Evolutionary conservation across 495 filamentous ascomycete genomes (phyloP).

Genomic region (Cercophora newfieldiana): DNA sequence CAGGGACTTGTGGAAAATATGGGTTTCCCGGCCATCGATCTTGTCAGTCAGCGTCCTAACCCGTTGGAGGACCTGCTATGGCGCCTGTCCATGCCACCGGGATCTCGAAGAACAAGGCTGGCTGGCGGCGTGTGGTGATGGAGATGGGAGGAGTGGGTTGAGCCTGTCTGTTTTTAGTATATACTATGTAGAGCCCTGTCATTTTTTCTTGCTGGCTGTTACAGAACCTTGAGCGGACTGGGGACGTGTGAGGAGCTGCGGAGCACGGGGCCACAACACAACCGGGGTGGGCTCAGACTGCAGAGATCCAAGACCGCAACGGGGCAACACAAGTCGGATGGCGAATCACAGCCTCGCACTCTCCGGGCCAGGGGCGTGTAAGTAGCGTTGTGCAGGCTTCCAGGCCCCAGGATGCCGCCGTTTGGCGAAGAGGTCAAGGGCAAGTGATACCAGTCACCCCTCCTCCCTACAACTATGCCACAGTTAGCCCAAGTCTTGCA

Average conservation of each 20-base stretch:
- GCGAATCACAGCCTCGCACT: slow-evolving; percentile 30
- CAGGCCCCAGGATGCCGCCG: slow-evolving; percentile 1
- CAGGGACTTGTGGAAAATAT: slow-evolving; percentile 18
- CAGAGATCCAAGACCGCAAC: slow-evolving; percentile 28
- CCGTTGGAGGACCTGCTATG: slow-evolving; percentile 8
- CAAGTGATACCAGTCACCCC: slow-evolving; percentile 20
- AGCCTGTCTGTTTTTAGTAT: slow-evolving; percentile 31
- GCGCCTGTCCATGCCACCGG: slow-evolving; percentile 29
- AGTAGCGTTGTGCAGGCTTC: slow-evolving; percentile 17
- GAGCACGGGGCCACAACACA: slow-evolving; percentile 19
- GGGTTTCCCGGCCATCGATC: slow-evolving; percentile 19
- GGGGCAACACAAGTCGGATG: slow-evolving; percentile 15
- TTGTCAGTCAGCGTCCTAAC: not conserved
- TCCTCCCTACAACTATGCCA: slow-evolving; percentile 8
- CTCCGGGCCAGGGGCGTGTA: slow-evolving; percentile 19
- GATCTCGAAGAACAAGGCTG: slow-evolving; percentile 26
- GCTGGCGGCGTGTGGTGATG: slow-evolving; percentile 21
- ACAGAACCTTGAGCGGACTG: slow-evolving; percentile 28
- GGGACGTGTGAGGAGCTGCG: slow-evolving; percentile 34
- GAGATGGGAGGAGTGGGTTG: slow-evolving; percentile 19
- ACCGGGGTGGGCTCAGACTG: slow-evolving; percentile 26
- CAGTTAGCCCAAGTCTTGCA: slow-evolving; percentile 14
- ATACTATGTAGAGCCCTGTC: slow-evolving; percentile 29
- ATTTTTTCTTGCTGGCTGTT: slow-evolving; percentile 25
- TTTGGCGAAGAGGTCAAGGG: slow-evolving; percentile 8